Evolutionary conservation across 179 eudicot genomes (phyloP), one percentile per base, ranked within the genome.

Genomic region (Patellifolia procumbens): DNA sequence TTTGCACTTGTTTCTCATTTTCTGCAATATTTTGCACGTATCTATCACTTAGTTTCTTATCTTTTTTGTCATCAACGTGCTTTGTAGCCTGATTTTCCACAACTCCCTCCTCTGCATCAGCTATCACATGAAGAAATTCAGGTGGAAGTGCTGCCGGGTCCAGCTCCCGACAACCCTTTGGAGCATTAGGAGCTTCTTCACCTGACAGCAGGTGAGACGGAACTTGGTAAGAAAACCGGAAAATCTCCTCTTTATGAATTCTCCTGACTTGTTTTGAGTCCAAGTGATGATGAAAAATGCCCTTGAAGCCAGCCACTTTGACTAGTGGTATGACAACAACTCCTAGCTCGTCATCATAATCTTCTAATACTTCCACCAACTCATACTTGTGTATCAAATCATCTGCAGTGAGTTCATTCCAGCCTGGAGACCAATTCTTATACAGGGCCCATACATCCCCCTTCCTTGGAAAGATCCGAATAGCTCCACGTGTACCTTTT

Each of bases 361-460:
- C 87, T 74, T 83, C 78, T 8, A 87, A 84, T 39, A 93, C 96
- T 80, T 90, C 90, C 80, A 91, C 96, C 98, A 95, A 88, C 73
- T 95, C 98, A 78, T 95, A 95, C 82, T 89, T 89, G 86, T 89
- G 97, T 70, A 87, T 86, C 32, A 87, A 82, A 55, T 89, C 96
- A 79, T 82, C 87, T 31, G 88, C 82, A 28, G 97, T 91, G 67
- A 76, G 76, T 80, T 89, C 92, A 73, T 87, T 81, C 99, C 99
- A 95, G 70, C 91, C 88, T 69, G 86, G 80, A 62, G 96, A 89
- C 99, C 99, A 95, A 75, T 95, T 87, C 75, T 91, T 87, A 83
- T 91, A 95, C 42, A 93, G 77, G 17, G 99, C 99, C 98, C 99
- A 95, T 55, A 89, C 96, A 53, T 95, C 94, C 59, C 97, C 99